Conservation (phyloP, 1,284 basidiomycete species). For the Sutorius eximius region DNA sequence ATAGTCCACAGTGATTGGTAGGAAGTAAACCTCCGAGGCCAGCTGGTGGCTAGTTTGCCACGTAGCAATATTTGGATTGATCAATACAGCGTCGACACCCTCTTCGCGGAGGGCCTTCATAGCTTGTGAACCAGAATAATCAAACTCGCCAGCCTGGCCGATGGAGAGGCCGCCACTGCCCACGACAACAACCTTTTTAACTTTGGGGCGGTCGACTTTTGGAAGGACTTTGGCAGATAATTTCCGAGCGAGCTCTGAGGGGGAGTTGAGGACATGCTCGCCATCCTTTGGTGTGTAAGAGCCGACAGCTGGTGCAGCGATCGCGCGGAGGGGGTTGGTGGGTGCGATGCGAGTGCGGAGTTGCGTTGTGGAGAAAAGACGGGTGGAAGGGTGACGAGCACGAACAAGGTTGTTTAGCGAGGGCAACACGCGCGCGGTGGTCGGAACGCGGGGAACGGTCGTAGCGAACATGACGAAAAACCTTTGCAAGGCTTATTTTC, state of each 20-base stretch:
- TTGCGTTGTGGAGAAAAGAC: conserved; percentile 37
- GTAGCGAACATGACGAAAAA: conserved; percentile 11
- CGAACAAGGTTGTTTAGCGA: conserved; percentile 13
- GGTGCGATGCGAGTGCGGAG: conserved; percentile 33
- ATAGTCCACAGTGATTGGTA: conserved; percentile 96
- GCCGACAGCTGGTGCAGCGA: conserved; percentile 80
- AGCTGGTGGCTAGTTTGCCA: conserved; percentile 97
- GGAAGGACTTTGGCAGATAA: conserved; percentile 91
- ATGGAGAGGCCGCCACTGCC: conserved; percentile 96
- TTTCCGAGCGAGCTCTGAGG: conserved; percentile 88
- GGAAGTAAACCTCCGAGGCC: conserved; percentile 96
- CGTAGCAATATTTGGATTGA: conserved; percentile 97
- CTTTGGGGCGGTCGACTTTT: conserved; percentile 82
- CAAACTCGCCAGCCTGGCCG: conserved; percentile 99
- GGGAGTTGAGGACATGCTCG: conserved; percentile 85
- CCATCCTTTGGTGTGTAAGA: conserved; percentile 67
- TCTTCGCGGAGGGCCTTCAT: conserved; percentile 97
- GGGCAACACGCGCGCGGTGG: conserved; percentile 11
- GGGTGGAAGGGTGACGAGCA: conserved; percentile 22
- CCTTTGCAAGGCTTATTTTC: conserved; percentile 25
- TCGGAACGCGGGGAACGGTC: conserved; percentile 13
- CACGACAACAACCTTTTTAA: conserved; percentile 95
- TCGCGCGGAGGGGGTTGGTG: conserved; percentile 53
- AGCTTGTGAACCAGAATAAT: conserved; percentile 98
- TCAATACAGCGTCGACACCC: conserved; percentile 92